Base-by-base conservation (phyloP, 169 alveolate species). In the Plasmodium adleri region DNA sequence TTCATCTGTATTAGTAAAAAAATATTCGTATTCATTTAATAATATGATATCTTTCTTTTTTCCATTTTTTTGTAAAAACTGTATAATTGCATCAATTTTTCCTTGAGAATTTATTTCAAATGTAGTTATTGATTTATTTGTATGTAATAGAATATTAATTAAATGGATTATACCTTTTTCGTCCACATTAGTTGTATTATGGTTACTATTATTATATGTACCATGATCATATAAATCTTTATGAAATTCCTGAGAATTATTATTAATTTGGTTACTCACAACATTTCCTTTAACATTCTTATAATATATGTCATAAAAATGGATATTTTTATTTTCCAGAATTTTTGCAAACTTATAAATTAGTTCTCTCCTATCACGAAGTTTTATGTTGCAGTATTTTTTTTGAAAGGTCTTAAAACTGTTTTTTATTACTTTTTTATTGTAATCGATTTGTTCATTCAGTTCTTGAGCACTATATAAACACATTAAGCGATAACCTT, bases 1-100 rank as follows among this genome's bases (percentile, higher is more conserved):
- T 8, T 56, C 86, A 8, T 60, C 62, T 8, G 62, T 59, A 13
- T 54, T 63, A 73, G 28, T 26, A 50, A 78, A 78, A 24, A 64
- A 64, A 52, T 76, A 50, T n/a, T 78, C 76, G 22, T 78, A 66
- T 43, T 67, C 89, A 78, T 66, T 67, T 52, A 64, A 3, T 26
- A 10, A 1, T 32, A 78, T 66, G 10, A 78, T 3, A 47, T 66
- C 45, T 24, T 64, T 63, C 17, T 10, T 66, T 20, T 12, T 43
- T 15, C 56, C 71, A 58, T 78, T 32, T 15, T 54, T 32, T 78
- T 28, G 49, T 22, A 66, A 26, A 20, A 78, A 24, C 4, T 78
- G 50, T 12, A 54, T 63, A 71, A 58, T 20, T 15, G 89, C 56
- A 28, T 64, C 45, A 47, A 78, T 64, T 49, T 78, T 64, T 2